phyloP scores from a whole-genome alignment of 2,329 filamentous ascomycete genomes.

The Chaetomium olivaceum region DNA sequence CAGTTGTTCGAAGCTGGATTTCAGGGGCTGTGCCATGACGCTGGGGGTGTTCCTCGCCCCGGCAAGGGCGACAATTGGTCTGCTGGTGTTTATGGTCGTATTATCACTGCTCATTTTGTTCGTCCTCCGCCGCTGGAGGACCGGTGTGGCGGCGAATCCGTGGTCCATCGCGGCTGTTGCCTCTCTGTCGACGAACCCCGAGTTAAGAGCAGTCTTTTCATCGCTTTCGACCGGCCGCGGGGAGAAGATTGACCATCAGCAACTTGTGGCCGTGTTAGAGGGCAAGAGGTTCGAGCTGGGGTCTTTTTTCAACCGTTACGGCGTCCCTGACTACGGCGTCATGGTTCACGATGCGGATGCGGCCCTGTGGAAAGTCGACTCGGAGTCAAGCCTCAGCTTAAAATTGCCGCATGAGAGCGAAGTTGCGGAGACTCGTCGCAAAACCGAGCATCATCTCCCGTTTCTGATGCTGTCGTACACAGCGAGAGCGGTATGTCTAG shows the following conservation, averaged over 20 bases:
- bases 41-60: not conserved
- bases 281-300: not conserved
- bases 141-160: not conserved
- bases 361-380: not conserved
- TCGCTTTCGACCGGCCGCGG: not conserved
- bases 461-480: slow-evolving; percentile 37
- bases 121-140: not conserved
- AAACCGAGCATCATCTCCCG: slow-evolving; percentile 32
- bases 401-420: not conserved
- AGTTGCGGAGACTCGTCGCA: not conserved
- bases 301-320: not conserved
- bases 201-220: not conserved
- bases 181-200: not conserved
- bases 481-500: slow-evolving; percentile 32
- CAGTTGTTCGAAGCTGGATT: slow-evolving; percentile 26
- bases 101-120: not conserved
- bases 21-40: slow-evolving; percentile 16
- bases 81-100: not conserved
- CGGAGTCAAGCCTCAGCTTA: not conserved
- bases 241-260: not conserved
- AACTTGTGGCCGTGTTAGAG: not conserved
- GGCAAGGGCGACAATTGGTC: not conserved
- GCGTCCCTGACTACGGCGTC: slow-evolving; percentile 18
- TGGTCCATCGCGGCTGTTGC: not conserved
- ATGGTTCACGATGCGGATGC: slow-evolving; percentile 26